phyloP scores from a whole-genome alignment of 2,329 filamentous ascomycete genomes.

The Cercospora brassicicola region DNA sequence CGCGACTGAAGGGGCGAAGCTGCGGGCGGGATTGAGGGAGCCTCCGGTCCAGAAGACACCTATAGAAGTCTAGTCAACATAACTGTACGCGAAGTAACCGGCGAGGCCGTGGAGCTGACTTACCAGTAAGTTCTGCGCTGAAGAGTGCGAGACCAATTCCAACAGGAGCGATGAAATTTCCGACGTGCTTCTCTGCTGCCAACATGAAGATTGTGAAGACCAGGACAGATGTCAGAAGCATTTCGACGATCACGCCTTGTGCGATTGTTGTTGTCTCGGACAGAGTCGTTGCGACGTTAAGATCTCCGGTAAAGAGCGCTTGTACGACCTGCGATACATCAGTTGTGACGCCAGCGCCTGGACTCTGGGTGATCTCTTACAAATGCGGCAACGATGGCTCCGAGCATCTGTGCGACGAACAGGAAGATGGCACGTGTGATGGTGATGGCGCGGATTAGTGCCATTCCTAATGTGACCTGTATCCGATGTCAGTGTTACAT shows the following conservation, averaged over 20 bases:
- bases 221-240: constrained; percentile 37
- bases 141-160: constrained; percentile 34
- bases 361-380: neutral
- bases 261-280: constrained; percentile 38
- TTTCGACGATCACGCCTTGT: constrained; percentile 42
- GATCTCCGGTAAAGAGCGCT: constrained; percentile 40
- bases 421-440: constrained; percentile 26
- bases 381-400: constrained; percentile 9
- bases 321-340: constrained; percentile 21
- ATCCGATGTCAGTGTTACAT: constrained; percentile 20
- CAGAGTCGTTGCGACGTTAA: constrained; percentile 40
- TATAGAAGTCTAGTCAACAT: no score
- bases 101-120: neutral
- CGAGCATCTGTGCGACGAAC: constrained; percentile 12
- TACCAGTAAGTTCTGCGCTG: constrained; percentile 27
- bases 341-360: neutral
- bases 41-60: constrained; percentile 36
- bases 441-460: constrained; percentile 39
- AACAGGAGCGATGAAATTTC: constrained; percentile 36
- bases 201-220: constrained; percentile 41
- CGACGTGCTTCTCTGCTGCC: constrained; percentile 39
- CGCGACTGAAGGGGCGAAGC: constrained; percentile 36
- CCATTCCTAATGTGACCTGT: constrained; percentile 32
- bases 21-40: constrained; percentile 39
- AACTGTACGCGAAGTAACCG: no score